phyloP scores from a whole-genome alignment of 129 eudicot species.

The Heracleum sosnowskyi region DNA sequence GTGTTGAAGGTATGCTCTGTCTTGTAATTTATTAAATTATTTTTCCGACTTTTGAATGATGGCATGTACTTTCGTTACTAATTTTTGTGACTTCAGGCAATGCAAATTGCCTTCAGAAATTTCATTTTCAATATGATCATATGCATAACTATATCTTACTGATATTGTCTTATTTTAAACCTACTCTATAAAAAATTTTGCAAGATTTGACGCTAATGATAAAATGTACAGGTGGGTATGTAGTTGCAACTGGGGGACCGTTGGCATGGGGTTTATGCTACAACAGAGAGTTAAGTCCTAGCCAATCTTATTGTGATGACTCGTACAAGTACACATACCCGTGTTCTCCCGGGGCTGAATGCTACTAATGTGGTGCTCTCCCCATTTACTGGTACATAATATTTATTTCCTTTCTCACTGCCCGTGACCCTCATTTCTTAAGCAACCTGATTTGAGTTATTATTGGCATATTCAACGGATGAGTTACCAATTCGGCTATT shows the following conservation, averaged over 20 bases:
- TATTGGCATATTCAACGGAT: neutral
- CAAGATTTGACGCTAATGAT: neutral
- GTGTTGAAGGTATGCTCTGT: no score
- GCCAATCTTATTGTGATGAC: constrained; percentile 79
- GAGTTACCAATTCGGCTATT: neutral
- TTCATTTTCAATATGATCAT: neutral
- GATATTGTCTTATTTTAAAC: neutral
- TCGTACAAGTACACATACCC: constrained; percentile 70
- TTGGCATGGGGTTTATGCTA: constrained; percentile 96
- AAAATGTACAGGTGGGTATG: constrained; percentile 70
- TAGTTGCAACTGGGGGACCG: constrained; percentile 96
- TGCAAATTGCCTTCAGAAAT: neutral
- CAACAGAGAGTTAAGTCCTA: constrained; percentile 88
- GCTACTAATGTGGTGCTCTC: constrained; percentile 93
- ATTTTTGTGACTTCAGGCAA: no score
- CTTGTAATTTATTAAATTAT: no score
- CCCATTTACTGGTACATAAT: constrained; percentile 71
- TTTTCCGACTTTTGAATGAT: no score
- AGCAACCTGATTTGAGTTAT: neutral
- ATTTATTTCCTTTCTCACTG: neutral
- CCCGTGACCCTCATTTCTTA: neutral
- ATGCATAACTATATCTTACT: neutral
- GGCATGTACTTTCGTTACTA: no score
- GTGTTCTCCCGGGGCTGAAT: constrained; percentile 84
- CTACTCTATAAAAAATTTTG: neutral